phyloP scores from a whole-genome alignment of 176 grass and related monocot genomes.

The Alopecurus myosuroides region DNA sequence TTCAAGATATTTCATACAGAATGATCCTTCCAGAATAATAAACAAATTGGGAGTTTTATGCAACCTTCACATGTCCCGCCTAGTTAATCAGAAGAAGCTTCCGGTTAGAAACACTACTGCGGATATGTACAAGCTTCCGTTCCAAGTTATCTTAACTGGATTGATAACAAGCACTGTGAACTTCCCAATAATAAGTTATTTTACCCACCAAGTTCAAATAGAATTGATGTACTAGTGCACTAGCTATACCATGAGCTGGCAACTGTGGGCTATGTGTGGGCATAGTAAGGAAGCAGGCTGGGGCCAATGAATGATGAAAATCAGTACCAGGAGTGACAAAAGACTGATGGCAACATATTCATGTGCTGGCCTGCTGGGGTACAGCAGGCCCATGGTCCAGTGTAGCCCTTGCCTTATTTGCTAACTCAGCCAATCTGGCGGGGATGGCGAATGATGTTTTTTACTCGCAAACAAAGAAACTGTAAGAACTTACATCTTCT shows the following conservation, averaged over 20 bases:
- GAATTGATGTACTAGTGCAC: not conserved
- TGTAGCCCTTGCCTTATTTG: constrained; percentile 27
- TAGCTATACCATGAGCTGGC: not conserved
- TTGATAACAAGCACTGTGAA: not conserved
- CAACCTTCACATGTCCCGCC: not conserved
- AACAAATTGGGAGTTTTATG: not conserved
- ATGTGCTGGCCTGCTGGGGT: constrained; percentile 28
- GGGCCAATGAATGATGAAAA: constrained; percentile 24
- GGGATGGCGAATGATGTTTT: constrained; percentile 11
- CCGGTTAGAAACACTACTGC: not conserved
- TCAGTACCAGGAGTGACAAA: constrained; percentile 40
- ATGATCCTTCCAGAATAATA: not conserved
- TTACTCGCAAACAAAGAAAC: constrained; percentile 8
- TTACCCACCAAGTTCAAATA: not conserved
- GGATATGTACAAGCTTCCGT: not conserved
- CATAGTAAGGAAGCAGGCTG: not conserved
- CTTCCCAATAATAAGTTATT: not conserved
- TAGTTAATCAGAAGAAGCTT: constrained; percentile 1
- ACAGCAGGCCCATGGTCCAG: constrained; percentile 36
- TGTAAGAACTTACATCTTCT: constrained; percentile 57
- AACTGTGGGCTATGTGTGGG: not conserved
- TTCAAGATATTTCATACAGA: not conserved
- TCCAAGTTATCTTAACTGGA: not conserved
- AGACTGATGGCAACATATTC: constrained; percentile 32
- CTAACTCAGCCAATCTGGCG: constrained; percentile 32